Conservation (phyloP, 2,329 filamentous ascomycete genomes). For the Teratosphaeria viscida region DNA sequence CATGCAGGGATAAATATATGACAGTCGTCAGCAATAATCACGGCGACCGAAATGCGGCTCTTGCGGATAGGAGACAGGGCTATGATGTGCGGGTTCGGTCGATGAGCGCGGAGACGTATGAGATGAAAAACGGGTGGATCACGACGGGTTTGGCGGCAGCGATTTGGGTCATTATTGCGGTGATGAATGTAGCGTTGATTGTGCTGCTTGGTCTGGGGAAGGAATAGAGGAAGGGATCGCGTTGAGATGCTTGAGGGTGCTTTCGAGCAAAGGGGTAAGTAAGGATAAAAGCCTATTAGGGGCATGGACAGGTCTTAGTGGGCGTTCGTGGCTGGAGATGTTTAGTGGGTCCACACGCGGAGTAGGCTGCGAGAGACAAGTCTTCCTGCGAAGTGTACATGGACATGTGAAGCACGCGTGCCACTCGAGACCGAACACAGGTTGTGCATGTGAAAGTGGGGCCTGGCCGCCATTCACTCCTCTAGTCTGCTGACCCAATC, state of each 20-base stretch:
- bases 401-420: no score
- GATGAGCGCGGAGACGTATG: conserved; percentile 16
- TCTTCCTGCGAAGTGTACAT: background rate
- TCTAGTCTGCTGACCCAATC: background rate
- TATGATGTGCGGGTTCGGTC: background rate
- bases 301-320: background rate
- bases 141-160: conserved; percentile 47
- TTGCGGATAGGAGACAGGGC: background rate
- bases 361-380: background rate
- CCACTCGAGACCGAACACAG: background rate
- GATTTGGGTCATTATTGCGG: conserved; percentile 63
- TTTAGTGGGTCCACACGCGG: background rate
- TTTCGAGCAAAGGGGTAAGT: background rate
- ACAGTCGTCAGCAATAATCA: conserved; percentile 39
- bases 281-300: background rate
- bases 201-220: conserved; percentile 52
- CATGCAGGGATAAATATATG: conserved; percentile 70
- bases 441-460: background rate
- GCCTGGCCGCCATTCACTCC: background rate
- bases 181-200: conserved; percentile 70
- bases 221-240: background rate
- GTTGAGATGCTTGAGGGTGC: conserved; percentile 2
- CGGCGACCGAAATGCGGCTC: background rate
- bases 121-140: conserved; percentile 66
- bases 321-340: background rate